phyloP scores from a whole-genome alignment of 1,139 yeast genomes.

The Suhomyces kunorum region DNA sequence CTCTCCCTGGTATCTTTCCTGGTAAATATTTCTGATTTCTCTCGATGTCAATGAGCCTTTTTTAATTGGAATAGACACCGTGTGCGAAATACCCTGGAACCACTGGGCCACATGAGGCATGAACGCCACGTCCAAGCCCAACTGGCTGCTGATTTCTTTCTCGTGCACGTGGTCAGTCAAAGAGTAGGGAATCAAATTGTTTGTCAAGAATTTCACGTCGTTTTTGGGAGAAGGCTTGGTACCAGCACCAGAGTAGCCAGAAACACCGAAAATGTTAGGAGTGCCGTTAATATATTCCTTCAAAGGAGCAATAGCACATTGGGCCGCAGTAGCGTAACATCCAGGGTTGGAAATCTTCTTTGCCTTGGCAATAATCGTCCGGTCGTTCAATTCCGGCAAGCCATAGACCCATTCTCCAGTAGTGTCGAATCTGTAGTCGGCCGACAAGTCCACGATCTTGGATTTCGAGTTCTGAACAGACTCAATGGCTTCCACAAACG shows the following conservation, averaged over 20 bases:
- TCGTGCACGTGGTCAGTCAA: constrained; percentile 97
- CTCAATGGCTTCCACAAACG: constrained; percentile 93
- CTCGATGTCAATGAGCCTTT: constrained; percentile 69
- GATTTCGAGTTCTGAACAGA: constrained; percentile 59
- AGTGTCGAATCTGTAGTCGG: constrained; percentile 92
- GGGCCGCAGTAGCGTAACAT: constrained; percentile 98
- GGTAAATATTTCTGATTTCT: constrained; percentile 82
- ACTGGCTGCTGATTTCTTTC: constrained; percentile 79
- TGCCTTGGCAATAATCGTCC: constrained; percentile 68
- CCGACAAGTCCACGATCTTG: constrained; percentile 87
- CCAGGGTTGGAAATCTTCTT: constrained; percentile 94
- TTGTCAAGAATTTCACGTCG: constrained; percentile 67
- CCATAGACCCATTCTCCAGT: constrained; percentile 92
- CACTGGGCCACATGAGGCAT: constrained; percentile 98
- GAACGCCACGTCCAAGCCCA: constrained; percentile 81
- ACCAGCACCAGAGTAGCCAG: constrained; percentile 99
- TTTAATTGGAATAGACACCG: constrained; percentile 86
- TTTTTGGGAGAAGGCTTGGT: constrained; percentile 97
- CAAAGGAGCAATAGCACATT: constrained; percentile 87
- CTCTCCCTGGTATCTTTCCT: constrained; percentile 87
- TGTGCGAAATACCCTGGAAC: constrained; percentile 97
- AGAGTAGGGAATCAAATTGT: constrained; percentile 92
- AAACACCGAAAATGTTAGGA: constrained; percentile 90
- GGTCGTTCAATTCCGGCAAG: constrained; percentile 75
- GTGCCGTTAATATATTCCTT: constrained; percentile 60